Evolutionary conservation across 495 filamentous ascomycete genomes (phyloP).

Genomic region (Sordaria brevicollis): DNA sequence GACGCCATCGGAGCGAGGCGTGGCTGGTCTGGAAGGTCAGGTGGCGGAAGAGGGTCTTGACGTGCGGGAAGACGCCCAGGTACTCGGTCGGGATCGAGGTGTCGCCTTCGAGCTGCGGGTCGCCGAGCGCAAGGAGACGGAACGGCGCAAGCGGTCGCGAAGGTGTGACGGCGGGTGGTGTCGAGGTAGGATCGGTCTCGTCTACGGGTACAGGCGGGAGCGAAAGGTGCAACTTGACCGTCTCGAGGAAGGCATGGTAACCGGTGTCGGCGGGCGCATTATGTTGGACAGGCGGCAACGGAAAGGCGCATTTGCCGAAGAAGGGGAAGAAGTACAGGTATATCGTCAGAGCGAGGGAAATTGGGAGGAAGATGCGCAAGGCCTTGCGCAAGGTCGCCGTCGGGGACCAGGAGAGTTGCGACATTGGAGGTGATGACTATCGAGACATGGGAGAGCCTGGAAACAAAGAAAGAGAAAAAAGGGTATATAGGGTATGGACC

Average conservation of each 20-base stretch:
- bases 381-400: slow-evolving; percentile 49
- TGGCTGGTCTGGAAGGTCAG: slow-evolving; percentile 32
- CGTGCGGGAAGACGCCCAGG: slow-evolving; percentile 49
- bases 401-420: slow-evolving; percentile 25
- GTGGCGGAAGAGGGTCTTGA: slow-evolving; percentile 41
- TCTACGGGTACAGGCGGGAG: neutral
- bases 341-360: slow-evolving; percentile 55
- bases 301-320: slow-evolving; percentile 75
- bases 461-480: neutral
- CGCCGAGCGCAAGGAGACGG: slow-evolving; percentile 78
- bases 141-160: slow-evolving; percentile 54
- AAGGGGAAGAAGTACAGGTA: slow-evolving; percentile 87
- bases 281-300: slow-evolving; percentile 34
- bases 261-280: slow-evolving; percentile 16
- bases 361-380: slow-evolving; percentile 56
- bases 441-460: neutral
- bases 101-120: slow-evolving; percentile 93
- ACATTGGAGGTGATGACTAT: neutral
- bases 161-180: slow-evolving; percentile 1
- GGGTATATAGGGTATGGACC: neutral
- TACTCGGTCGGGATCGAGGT: slow-evolving; percentile 59
- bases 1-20: slow-evolving; percentile 31
- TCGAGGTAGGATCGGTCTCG: slow-evolving; percentile 10
- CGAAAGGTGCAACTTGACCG: slow-evolving; percentile 34
- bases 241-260: slow-evolving; percentile 33